These are phyloP conservation scores for Pinus albicaulis DNA, from an alignment of 75 land plant species.

Conservation along the genomic window DNA sequence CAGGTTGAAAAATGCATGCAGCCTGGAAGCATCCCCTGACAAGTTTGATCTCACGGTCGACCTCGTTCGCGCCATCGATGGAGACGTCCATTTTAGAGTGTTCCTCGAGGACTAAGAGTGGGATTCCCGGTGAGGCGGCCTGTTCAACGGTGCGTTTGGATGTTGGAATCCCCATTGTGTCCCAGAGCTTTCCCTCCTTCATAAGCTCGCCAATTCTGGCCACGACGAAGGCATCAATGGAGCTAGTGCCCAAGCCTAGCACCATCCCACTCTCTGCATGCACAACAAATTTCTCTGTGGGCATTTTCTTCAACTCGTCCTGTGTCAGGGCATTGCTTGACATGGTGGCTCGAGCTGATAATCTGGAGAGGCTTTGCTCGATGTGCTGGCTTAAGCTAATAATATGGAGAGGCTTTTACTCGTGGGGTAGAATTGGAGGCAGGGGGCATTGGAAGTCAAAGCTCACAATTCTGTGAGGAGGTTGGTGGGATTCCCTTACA, in stretches of 20 bases:
- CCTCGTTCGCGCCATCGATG: too few species aligned
- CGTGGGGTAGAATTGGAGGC: too few species aligned
- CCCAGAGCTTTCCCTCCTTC: constrained; percentile 50
- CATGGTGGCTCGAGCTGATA: too few species aligned
- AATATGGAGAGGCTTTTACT: too few species aligned
- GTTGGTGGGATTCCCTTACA: too few species aligned
- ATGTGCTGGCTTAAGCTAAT: too few species aligned
- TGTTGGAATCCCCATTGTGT: too few species aligned
- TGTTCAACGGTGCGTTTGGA: constrained; percentile 48
- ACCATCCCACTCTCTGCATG: too few species aligned
- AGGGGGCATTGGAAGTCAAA: too few species aligned
- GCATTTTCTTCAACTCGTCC: constrained; percentile 49
- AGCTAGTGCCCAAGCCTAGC: constrained; percentile 82
- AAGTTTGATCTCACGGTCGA: constrained; percentile 25
- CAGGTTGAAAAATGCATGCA: constrained; percentile 9
- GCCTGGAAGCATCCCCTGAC: constrained; percentile 21
- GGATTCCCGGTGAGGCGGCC: constrained; percentile 43
- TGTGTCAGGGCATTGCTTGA: too few species aligned
- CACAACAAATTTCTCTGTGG: constrained; percentile 63
- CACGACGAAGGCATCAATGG: constrained; percentile 80
- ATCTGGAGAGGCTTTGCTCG: too few species aligned
- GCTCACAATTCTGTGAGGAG: too few species aligned
- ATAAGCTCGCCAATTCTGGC: constrained; percentile 85
- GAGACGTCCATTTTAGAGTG: constrained; percentile 37
- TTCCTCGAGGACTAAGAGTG: constrained; percentile 43